These are phyloP conservation scores for Coccomyxa subellipsoidea DNA, from an alignment of 163 green algal species.

Conservation along the genomic window DNA sequence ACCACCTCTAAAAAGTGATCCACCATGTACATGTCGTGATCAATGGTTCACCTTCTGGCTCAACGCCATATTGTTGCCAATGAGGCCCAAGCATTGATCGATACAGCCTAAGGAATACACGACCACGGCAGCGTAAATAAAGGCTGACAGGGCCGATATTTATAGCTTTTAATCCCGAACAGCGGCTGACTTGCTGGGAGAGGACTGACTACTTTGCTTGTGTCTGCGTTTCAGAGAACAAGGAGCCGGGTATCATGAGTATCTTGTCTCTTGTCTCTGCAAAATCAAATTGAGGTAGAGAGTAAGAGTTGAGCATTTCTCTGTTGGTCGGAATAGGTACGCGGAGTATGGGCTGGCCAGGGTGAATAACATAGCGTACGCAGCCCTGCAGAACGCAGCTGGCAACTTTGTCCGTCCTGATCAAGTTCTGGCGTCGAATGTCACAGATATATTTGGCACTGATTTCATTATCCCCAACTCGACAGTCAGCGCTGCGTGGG, in stretches of 20 bases:
- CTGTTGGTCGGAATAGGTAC: neutral
- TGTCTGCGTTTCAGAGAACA: no score
- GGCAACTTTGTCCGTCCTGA: neutral
- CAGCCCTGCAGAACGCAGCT: neutral
- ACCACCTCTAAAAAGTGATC: neutral
- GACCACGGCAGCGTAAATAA: no score
- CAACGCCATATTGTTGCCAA: neutral
- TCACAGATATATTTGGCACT: neutral
- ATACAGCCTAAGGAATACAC: no score
- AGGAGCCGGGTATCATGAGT: no score
- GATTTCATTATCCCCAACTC: neutral
- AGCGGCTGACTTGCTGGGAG: no score
- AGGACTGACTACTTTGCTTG: no score
- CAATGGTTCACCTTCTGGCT: neutral
- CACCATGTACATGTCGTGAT: neutral
- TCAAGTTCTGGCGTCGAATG: neutral
- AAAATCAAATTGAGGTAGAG: neutral
- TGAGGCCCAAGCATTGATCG: neutral
- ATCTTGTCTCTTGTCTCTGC: no score
- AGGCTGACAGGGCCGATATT: neutral
- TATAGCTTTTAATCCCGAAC: neutral
- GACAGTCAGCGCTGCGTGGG: neutral
- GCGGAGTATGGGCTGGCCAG: conserved; percentile 2
- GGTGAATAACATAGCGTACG: neutral
- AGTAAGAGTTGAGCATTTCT: no score